Evolutionary conservation across 1,139 yeast genomes (phyloP).

Genomic region (Blastobotrys persicus): DNA sequence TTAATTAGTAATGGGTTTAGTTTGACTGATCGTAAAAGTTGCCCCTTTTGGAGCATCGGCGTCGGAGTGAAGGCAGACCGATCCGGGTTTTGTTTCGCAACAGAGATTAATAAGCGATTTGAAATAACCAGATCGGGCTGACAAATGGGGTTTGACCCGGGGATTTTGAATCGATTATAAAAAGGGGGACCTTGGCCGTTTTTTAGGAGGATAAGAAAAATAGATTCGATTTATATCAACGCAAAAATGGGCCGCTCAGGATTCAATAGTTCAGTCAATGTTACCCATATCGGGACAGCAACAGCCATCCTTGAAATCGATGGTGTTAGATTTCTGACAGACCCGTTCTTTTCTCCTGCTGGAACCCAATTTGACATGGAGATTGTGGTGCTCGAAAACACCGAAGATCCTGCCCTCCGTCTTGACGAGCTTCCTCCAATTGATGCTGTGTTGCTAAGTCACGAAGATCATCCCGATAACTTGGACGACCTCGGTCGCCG

Average conservation of each 20-base stretch:
- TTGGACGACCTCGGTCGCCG: conserved; percentile 10
- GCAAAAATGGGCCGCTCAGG: no score
- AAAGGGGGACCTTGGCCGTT: no score
- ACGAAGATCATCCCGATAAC: conserved; percentile 11
- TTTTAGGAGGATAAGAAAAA: no score
- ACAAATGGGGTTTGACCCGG: no score
- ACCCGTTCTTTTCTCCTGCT: conserved; percentile 2
- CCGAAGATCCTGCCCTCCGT: not conserved
- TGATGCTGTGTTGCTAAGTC: conserved; percentile 6
- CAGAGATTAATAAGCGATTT: no score
- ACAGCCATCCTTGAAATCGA: conserved; percentile 8
- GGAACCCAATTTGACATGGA: conserved; percentile 5
- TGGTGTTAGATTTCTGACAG: conserved; percentile 5
- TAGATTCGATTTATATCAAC: no score
- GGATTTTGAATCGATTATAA: no score
- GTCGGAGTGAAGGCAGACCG: no score
- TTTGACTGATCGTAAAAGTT: not conserved
- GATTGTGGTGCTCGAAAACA: not conserved
- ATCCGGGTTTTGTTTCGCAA: no score
- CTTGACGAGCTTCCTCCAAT: conserved; percentile 6
- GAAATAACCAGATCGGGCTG: no score
- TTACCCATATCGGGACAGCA: conserved; percentile 9
- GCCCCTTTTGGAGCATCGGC: no score
- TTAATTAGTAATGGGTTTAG: no score
- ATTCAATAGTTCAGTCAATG: not conserved